These are phyloP conservation scores for Fomitiporia mediterranea DNA, from an alignment of 1,284 basidiomycete genomes.

Conservation along the genomic window DNA sequence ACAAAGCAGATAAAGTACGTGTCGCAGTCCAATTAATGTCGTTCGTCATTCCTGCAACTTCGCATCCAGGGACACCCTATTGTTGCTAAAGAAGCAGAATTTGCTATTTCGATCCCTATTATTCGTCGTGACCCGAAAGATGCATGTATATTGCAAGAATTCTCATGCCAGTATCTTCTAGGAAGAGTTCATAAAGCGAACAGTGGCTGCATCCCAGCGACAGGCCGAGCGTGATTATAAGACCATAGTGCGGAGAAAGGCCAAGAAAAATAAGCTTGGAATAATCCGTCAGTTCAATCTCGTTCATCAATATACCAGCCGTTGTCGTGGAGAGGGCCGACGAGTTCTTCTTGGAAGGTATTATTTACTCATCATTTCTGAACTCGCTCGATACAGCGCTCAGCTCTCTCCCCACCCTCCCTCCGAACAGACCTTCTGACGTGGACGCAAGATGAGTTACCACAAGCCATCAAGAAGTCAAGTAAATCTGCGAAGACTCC, in stretches of 20 bases:
- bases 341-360: constrained; percentile 69
- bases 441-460: background rate
- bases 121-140: constrained; percentile 20
- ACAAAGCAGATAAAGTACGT: constrained; percentile 70
- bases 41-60: constrained; percentile 2
- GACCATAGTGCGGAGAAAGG: constrained; percentile 62
- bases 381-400: background rate
- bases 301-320: constrained; percentile 34
- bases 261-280: constrained; percentile 45
- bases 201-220: constrained; percentile 55
- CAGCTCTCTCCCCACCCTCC: background rate
- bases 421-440: background rate
- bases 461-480: background rate
- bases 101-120: constrained; percentile 69
- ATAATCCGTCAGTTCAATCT: background rate
- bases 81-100: constrained; percentile 66
- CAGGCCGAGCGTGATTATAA: constrained; percentile 61
- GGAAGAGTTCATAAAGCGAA: constrained; percentile 69
- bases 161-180: constrained; percentile 7
- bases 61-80: constrained; percentile 60
- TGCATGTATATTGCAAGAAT: too few relatives aligned
- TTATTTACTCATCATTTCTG: background rate
- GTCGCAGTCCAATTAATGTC: background rate
- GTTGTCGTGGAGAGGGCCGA: constrained; percentile 58
- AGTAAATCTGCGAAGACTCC: background rate